Evolutionary conservation across 148 eudicot species (phyloP).

Genomic region (Silene latifolia): DNA sequence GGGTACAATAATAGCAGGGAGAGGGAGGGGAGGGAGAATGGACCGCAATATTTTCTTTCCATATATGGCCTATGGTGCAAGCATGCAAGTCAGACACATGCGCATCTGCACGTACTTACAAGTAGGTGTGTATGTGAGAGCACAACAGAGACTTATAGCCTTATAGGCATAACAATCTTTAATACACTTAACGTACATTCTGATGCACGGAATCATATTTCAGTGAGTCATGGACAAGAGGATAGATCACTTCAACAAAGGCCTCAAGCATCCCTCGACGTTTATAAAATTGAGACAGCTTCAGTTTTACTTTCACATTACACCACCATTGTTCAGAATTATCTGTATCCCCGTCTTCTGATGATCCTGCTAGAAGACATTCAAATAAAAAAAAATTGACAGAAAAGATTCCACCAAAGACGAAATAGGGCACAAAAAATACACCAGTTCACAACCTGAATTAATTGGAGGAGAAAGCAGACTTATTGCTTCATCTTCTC

Average conservation of each 20-base stretch:
- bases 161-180: background rate
- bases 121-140: background rate
- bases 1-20: too few species aligned
- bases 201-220: constrained; percentile 46
- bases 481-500: constrained; percentile 70
- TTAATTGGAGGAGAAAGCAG: constrained; percentile 69
- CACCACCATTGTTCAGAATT: constrained; percentile 65
- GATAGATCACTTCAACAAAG: constrained; percentile 62
- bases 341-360: constrained; percentile 29
- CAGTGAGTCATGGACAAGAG: constrained; percentile 64
- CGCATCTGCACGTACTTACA: background rate
- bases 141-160: background rate
- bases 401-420: background rate
- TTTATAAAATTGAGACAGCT: constrained; percentile 62
- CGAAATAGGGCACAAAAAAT: constrained; percentile 5
- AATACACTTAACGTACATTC: constrained; percentile 43
- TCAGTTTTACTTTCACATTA: constrained; percentile 69
- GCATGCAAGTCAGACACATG: too few species aligned
- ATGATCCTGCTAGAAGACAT: constrained; percentile 28
- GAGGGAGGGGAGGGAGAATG: too few species aligned
- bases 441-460: constrained; percentile 38
- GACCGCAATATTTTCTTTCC: too few species aligned
- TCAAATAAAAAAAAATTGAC: constrained; percentile 3
- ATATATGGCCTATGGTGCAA: too few species aligned
- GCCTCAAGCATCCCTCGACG: constrained; percentile 58